phyloP scores from a whole-genome alignment of 805 yeast species.

The Candida krabiensis region DNA sequence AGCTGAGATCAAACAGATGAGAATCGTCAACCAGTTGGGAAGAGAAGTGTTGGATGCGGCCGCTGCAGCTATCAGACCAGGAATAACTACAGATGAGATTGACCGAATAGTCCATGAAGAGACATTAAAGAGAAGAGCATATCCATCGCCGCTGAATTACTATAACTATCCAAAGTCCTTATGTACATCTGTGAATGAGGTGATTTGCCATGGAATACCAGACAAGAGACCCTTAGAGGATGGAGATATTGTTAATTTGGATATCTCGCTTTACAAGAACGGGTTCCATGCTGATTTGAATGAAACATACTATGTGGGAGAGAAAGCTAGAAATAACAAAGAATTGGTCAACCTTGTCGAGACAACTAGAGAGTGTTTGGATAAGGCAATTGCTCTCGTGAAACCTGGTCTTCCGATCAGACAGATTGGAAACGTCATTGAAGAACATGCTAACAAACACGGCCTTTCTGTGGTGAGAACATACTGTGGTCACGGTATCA shows the following conservation, averaged over 20 bases:
- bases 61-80: conserved; percentile 81
- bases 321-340: conserved; percentile 73
- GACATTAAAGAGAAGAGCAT: conserved; percentile 82
- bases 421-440: conserved; percentile 83
- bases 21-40: conserved; percentile 72
- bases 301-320: conserved; percentile 96
- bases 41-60: conserved; percentile 90
- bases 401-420: conserved; percentile 93
- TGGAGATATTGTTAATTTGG: conserved; percentile 93
- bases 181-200: conserved; percentile 93
- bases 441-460: conserved; percentile 76
- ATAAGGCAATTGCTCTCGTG: conserved; percentile 76
- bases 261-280: conserved; percentile 78
- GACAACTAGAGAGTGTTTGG: conserved; percentile 84
- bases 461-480: conserved; percentile 85
- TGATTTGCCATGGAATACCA: conserved; percentile 96
- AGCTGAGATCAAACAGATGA: conserved; percentile 72
- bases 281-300: conserved; percentile 95
- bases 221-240: conserved; percentile 84
- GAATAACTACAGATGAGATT: conserved; percentile 89
- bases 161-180: conserved; percentile 89
- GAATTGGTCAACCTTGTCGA: conserved; percentile 90
- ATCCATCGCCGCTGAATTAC: conserved; percentile 94
- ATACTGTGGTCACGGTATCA: conserved; percentile 93
- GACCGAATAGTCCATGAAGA: conserved; percentile 86